A percentile compares a stretch with the other conserved stretches of the same genome.
These are phyloP conservation scores for Fusarium nanum DNA, from an alignment of 2,329 filamentous ascomycete species.

Conservation along the genomic window DNA sequence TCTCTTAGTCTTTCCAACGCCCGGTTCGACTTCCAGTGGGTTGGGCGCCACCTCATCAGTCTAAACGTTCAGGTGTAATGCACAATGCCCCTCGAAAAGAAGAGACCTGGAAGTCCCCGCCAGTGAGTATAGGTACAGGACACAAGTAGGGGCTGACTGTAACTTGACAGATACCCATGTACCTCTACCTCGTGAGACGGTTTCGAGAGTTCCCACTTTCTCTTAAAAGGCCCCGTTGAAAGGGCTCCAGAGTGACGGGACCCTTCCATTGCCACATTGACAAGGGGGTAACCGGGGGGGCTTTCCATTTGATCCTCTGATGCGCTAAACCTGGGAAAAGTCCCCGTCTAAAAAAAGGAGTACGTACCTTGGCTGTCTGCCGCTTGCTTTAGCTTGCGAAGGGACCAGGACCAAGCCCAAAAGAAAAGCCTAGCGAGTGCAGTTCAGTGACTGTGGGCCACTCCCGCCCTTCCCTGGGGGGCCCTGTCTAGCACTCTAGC, in stretches of 20 bases:
- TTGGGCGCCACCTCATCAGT: slow-evolving; percentile 37
- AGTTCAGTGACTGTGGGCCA: slow-evolving; percentile 35
- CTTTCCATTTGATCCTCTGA: slow-evolving; percentile 19
- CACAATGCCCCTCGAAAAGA: slow-evolving; percentile 7
- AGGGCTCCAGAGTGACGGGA: slow-evolving; percentile 33
- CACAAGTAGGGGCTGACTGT: not conserved
- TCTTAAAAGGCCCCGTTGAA: slow-evolving; percentile 25
- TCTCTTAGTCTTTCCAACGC: slow-evolving; percentile 6
- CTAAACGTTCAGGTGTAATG: slow-evolving; percentile 7
- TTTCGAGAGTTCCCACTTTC: slow-evolving; percentile 14
- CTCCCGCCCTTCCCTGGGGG: slow-evolving; percentile 30
- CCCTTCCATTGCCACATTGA: slow-evolving; percentile 37
- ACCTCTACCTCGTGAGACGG: slow-evolving; percentile 32
- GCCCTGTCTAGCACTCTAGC: not conserved
- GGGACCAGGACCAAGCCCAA: slow-evolving; percentile 14
- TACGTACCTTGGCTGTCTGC: slow-evolving; percentile 14
- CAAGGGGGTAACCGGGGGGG: slow-evolving; percentile 30
- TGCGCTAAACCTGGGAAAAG: not conserved
- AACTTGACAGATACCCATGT: slow-evolving; percentile 5
- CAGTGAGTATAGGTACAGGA: slow-evolving; percentile 9
- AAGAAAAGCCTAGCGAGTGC: slow-evolving; percentile 24
- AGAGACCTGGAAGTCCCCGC: slow-evolving; percentile 16
- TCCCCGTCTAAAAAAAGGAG: slow-evolving; percentile 7
- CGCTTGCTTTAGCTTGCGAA: slow-evolving; percentile 13
- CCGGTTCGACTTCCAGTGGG: slow-evolving; percentile 31